Evolutionary conservation across 495 filamentous ascomycete species (phyloP).

Genomic region (Hypoxylon fragiforme): DNA sequence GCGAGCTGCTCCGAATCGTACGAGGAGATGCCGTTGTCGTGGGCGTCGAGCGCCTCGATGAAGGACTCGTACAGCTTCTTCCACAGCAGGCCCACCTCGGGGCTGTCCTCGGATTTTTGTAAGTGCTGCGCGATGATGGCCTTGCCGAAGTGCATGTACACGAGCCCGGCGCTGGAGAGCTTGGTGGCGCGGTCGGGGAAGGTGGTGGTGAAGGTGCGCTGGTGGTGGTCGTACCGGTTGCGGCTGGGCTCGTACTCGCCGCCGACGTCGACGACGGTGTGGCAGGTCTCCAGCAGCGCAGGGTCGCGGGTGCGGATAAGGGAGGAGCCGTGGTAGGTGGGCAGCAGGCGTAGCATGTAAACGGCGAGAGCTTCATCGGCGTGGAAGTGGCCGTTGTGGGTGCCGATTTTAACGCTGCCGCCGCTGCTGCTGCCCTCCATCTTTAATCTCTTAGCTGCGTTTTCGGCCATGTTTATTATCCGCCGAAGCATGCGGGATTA

Average conservation of each 20-base stretch:
- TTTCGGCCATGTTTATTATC: slow-evolving; percentile 61
- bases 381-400: slow-evolving; percentile 97
- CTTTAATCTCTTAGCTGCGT: slow-evolving; percentile 73
- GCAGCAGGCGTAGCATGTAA: slow-evolving; percentile 88
- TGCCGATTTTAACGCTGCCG: slow-evolving; percentile 70
- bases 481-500: slow-evolving; percentile 33
- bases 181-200: slow-evolving; percentile 78
- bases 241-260: slow-evolving; percentile 77
- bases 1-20: slow-evolving; percentile 70
- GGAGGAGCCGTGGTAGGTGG: slow-evolving; percentile 71
- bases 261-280: slow-evolving; percentile 95
- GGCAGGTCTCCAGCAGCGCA: slow-evolving; percentile 73
- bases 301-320: slow-evolving; percentile 89
- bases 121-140: slow-evolving; percentile 75
- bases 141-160: slow-evolving; percentile 93
- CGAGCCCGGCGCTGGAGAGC: slow-evolving; percentile 87
- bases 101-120: slow-evolving; percentile 51
- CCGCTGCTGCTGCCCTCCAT: slow-evolving; percentile 46
- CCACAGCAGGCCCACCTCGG: slow-evolving; percentile 73
- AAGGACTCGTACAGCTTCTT: slow-evolving; percentile 90
- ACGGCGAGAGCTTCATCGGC: slow-evolving; percentile 98
- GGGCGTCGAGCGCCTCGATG: slow-evolving; percentile 93
- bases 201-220: slow-evolving; percentile 81
- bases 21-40: slow-evolving; percentile 89
- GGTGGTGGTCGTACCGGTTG: slow-evolving; percentile 95